A percentile compares a stretch with the other conserved stretches of the same genome.
These are phyloP conservation scores for Termitomyces sp. DNA, from an alignment of 768 basidiomycete species.

Conservation along the genomic window DNA sequence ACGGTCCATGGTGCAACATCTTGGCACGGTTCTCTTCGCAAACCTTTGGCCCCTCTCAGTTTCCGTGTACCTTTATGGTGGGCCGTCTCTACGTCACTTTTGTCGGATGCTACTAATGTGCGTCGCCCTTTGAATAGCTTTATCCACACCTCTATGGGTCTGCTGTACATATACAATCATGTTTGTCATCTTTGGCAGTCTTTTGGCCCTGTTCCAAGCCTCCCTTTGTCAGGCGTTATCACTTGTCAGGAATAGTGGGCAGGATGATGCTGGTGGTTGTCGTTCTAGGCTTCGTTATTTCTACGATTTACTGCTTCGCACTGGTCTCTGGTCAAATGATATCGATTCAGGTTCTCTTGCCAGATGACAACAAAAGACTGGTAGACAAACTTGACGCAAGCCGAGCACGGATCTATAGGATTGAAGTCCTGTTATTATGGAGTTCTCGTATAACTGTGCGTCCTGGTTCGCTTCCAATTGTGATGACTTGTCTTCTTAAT, in stretches of 20 bases:
- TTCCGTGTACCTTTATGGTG: neutral
- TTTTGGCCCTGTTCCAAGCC: neutral
- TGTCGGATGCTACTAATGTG: neutral
- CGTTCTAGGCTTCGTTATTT: neutral
- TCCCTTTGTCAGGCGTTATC: neutral
- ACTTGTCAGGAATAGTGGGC: neutral
- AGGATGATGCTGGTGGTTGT: neutral
- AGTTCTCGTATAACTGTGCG: conserved; percentile 1
- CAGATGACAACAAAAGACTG: neutral
- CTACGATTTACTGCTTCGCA: conserved; percentile 1
- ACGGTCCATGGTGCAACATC: neutral
- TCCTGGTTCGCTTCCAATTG: neutral
- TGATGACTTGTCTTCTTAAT: neutral
- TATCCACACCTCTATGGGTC: neutral
- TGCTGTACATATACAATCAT: neutral
- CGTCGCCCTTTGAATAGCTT: neutral
- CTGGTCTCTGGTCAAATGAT: neutral
- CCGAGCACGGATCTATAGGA: neutral
- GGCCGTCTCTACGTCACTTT: neutral
- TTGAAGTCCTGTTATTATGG: neutral
- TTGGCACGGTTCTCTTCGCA: neutral
- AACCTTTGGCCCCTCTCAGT: neutral
- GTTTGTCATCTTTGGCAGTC: neutral
- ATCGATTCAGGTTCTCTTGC: neutral
- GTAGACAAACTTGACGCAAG: neutral